These are phyloP conservation scores for Malus domestica DNA, from an alignment of 306 rosid genomes.

Conservation along the genomic window ASM211411v1 NC_041801.1:519001-519500, in stretches of 20 bases:
- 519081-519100: neutral
- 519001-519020: neutral
- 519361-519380: conserved; percentile 70
- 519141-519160: neutral
- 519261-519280: neutral
- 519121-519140: neutral
- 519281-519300: neutral
- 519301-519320: neutral
- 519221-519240: neutral
- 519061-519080: neutral
- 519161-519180: neutral
- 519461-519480: neutral
- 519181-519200: conserved; percentile 3
- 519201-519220: neutral
- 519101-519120: neutral
- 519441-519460: neutral
- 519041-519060: neutral
- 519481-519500: neutral
- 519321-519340: conserved; percentile 77
- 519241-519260: neutral
- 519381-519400: neutral
- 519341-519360: conserved; percentile 98
- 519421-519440: neutral
- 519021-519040: neutral
- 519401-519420: too few species aligned